These are phyloP conservation scores for Gymnopus androsaceus DNA, from an alignment of 1,284 basidiomycete genomes.

Conservation along the genomic window DNA sequence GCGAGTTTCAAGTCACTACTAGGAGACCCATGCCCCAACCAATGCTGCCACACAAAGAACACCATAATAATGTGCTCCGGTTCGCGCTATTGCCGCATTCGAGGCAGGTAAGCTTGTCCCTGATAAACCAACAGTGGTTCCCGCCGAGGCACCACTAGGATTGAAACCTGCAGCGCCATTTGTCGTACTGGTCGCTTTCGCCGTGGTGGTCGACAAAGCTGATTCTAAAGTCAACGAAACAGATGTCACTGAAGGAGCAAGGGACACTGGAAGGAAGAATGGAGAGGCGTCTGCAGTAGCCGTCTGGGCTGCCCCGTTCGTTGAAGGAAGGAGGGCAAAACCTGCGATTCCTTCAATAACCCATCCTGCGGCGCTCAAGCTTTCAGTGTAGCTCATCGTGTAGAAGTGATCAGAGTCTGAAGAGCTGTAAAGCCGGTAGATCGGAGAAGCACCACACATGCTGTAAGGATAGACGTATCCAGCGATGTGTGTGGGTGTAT, in stretches of 20 bases:
- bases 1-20: too few relatives aligned
- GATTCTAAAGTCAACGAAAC: neutral
- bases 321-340: neutral
- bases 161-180: neutral
- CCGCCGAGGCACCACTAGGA: too few relatives aligned
- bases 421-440: neutral
- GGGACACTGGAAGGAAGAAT: neutral
- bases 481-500: neutral
- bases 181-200: too few relatives aligned
- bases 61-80: too few relatives aligned
- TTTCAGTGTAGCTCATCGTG: constrained; percentile 4
- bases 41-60: too few relatives aligned
- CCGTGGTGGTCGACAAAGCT: neutral
- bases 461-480: constrained; percentile 5
- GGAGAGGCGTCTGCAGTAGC: neutral
- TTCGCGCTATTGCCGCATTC: too few relatives aligned
- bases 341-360: neutral
- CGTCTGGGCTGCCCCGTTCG: neutral
- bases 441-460: constrained; percentile 1
- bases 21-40: too few relatives aligned
- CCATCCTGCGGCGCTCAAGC: neutral
- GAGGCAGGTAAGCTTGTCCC: too few relatives aligned
- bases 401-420: neutral
- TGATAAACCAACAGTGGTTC: too few relatives aligned
- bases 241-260: neutral